Base-by-base conservation (phyloP, 148 eudicot genomes). In the Chenopodium suecicum region DNA sequence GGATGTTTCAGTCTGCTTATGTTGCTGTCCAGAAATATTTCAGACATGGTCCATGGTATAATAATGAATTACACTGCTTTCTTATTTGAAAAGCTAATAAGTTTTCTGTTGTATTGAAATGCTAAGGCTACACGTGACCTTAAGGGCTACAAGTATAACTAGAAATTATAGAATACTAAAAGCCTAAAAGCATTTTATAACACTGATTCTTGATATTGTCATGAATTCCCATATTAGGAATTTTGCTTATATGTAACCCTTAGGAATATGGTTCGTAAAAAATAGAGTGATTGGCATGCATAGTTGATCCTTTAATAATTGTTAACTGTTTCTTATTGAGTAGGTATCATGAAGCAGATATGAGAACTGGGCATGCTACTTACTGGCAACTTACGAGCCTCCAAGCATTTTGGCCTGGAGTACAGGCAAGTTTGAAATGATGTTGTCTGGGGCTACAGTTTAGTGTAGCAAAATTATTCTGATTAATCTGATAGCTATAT, bases 271-370 rank as follows among this genome's bases (percentile, higher is more conserved):
- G 14, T 73, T 22, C 4, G 41, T 6, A 34, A 34, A 34, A 4
- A 34, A 34, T 58, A 27, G 29, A 77, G 7, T 23, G 34, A 37
- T 47, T 64, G 9, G 29, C n/a, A 20, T 41, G 37, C 19, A 10
- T 16, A 27, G 68, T 1, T 52, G 56, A 70, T 31, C 3, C 71
- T 37, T n/a, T 78, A 70, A 32, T 80, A 58, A 4, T 65, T 71
- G 70, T 4, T 48, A 52, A 37, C 41, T 77, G 32, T 81, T 23
- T 66, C 25, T 80, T 79, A 67, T 81, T 63, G 78, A 71, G 25
- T 83, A 95, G 98, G 98, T 95, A 95, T 84, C 98, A 95, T 86
- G 98, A 95, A 86, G 96, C 98, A 79, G 98, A 95, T 83, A 95
- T 95, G 98, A 92, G 98, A 81, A 92, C 98, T 19, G 98, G 98